Base-by-base conservation (phyloP, 108 stramenopile genomes). In the Stephanodiscus triporus region DNA sequence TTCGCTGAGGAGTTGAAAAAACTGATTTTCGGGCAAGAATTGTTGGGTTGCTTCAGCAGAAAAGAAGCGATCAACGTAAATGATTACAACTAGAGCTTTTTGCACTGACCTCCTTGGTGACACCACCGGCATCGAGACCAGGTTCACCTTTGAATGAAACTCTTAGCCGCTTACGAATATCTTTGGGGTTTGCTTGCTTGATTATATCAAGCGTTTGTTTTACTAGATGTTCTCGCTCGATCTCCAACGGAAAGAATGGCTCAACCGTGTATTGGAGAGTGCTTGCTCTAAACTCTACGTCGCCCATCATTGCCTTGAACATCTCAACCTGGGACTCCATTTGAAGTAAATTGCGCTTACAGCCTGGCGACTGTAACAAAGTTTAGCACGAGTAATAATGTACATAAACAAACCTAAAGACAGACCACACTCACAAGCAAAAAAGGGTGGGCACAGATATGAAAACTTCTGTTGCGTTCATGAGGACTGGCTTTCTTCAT, bases 41-140 rank as follows among this genome's bases (percentile, higher is more conserved):
- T 40, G 37, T 17, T 40, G 17, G 9, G 38, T 61, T 61, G 1
- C 36, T 32, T 34, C 9, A 19, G 10, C 36, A 61, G 2, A 40
- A 2, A n/a, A 61, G 1, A 0, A 17, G 43, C 16, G 16, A 45
- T 42, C 43, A 45, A 16, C 4, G 17, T 20, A 20, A 36, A 61
- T n/a, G 20, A 22, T 14, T 16, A 20, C 36, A 61, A 32, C 22
- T 23, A 13, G 17, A 38, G 19, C 13, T n/a, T 43, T 6, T 9
- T 29, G 34, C 2, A 61, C 60, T 43, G 37, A 23, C 60, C 30
- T 98, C 97, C 70, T 95, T 96, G 2, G 94, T 90, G 4, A 97
- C 96, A 9, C 97, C 97, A 16, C 97, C 97, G 9, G 95, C 96
- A 83, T 98, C 97, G 22, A 98, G 68, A 57, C 96, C 97, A 23